Base-by-base conservation (phyloP, 2,329 filamentous ascomycete species). In the Penicillium glabrum region DNA sequence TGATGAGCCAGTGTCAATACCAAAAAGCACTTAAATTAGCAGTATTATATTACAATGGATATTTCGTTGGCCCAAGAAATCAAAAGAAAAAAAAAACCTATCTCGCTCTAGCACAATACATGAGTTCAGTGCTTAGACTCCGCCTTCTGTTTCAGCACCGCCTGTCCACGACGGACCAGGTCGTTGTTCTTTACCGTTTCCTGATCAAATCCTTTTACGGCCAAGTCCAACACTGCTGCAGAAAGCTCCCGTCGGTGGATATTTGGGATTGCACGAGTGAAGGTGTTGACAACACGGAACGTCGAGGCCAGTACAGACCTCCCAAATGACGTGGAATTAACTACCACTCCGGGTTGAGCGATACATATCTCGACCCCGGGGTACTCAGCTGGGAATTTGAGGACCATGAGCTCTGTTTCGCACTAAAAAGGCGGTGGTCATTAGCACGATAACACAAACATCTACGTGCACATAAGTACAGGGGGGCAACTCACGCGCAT, bases 151-250 rank as follows among this genome's bases (percentile, higher is more conserved):
- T 31, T 31, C 8, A 47, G 26, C 14, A 46, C 26, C 5, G 29
- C 35, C 43, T 33, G 51, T 5, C 56, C 56, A 26, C 59, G 24
- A n/a, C 53, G 46, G 11, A 59, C 50, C 3, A 61, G 49, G 14
- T 59, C 61, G 24, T 35, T 52, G 60, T 51, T 57, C 59, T 64
- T 1, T 74, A 61, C 49, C 3, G 31, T 49, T 24, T 51, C 41
- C 19, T 53, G 51, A 13, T 61, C 51, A 16, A 60, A 51, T 3
- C 57, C 57, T 14, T 49, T 13, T 14, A 55, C 21, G 16, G 35
- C 48, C 24, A 54, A 57, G 11, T 37, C n/a, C 5, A 61, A 33
- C 3, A 60, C 46, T 19, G 57, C 54, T 14, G 51, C 51, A 13
- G 54, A 53, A n/a, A 60, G 50, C 29, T 57, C 54, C 5, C 19